Percentiles rank a stretch among this genome's conserved stretches.
These are phyloP conservation scores for Ensete ventricosum DNA, from an alignment of 176 grass and related monocot genomes.

Conservation along the genomic window DNA sequence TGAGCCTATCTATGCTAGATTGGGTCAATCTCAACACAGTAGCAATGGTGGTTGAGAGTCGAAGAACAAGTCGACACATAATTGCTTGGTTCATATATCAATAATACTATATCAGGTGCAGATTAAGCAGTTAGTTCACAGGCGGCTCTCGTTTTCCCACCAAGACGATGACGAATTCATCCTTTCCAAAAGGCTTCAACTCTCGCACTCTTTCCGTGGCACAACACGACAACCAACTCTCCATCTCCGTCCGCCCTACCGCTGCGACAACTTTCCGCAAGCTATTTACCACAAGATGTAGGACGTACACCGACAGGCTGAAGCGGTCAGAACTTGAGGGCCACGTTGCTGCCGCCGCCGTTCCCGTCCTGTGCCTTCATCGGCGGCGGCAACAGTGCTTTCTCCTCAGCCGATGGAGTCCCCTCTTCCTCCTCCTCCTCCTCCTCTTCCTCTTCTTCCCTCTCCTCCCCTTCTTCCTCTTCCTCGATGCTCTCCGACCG, in stretches of 20 bases:
- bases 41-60: too few species aligned
- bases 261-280: neutral
- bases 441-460: conserved; percentile 34
- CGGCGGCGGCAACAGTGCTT: neutral
- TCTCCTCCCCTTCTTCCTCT: conserved; percentile 45
- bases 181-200: neutral
- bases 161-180: neutral
- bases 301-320: neutral
- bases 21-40: too few species aligned
- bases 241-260: neutral
- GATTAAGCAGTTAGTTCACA: neutral
- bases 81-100: too few species aligned
- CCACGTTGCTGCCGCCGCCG: neutral
- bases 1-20: too few species aligned
- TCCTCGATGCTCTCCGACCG: conserved; percentile 83
- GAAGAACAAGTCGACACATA: too few species aligned
- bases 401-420: conserved; percentile 1
- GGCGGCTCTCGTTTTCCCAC: neutral
- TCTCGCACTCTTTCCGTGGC: neutral
- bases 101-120: neutral
- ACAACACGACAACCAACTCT: neutral
- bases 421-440: conserved; percentile 12
- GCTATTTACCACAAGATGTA: neutral
- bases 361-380: neutral
- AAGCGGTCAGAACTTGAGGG: neutral